A percentile compares a stretch with the other conserved stretches of the same genome.
Conservation (phyloP, 306 rosid species). For the Prunus mongolica region DNA sequence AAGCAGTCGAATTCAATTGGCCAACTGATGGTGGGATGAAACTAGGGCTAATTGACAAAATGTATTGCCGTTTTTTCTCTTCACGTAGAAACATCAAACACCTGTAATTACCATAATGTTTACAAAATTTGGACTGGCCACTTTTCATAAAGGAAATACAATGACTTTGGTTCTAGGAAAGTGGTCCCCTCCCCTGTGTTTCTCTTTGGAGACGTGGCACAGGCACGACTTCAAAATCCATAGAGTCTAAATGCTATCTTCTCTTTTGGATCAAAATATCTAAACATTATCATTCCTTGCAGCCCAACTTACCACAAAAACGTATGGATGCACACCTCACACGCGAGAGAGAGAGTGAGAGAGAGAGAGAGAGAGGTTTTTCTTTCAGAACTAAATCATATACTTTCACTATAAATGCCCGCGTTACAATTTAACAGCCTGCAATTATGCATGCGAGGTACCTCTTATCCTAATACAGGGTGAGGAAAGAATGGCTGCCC, state of each 20-base stretch:
- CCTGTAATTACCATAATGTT: too few species aligned
- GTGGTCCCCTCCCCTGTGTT: too few species aligned
- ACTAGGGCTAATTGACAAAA: background rate
- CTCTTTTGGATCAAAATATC: background rate
- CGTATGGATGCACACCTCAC: background rate
- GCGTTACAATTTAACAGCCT: background rate
- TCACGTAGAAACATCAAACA: too few species aligned
- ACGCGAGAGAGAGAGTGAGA: background rate
- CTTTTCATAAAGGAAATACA: too few species aligned
- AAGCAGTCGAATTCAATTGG: background rate
- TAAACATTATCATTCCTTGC: background rate
- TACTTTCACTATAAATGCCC: background rate
- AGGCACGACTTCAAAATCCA: background rate
- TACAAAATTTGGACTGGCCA: too few species aligned
- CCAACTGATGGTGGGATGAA: background rate
- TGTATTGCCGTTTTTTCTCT: too few species aligned
- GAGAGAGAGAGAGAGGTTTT: background rate
- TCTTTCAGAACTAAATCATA: constrained; percentile 6
- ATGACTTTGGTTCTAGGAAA: too few species aligned
- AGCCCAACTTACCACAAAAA: background rate
- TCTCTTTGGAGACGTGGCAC: too few species aligned
- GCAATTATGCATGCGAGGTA: background rate
- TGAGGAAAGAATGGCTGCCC: background rate
- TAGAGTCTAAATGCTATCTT: too few species aligned
- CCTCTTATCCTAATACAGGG: background rate